Percentiles rank a stretch among this genome's conserved stretches.
Conservation (phyloP, 164 flowering plant genomes). For the Dillenia suffruticosa region DNA sequence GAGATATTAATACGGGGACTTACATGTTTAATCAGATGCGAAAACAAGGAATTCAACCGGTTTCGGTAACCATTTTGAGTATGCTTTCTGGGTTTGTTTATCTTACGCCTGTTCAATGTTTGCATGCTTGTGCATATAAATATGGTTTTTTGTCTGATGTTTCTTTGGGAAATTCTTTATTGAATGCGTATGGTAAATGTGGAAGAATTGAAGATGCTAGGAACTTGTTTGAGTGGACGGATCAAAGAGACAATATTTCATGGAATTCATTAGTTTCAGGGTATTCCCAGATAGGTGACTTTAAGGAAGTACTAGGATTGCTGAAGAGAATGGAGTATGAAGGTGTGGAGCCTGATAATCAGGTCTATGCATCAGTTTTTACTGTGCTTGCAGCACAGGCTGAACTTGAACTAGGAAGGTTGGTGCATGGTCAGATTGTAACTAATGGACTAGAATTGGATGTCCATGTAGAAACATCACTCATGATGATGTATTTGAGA, state of each 20-base stretch:
- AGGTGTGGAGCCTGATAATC: conserved; percentile 47
- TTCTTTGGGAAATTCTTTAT: conserved; percentile 46
- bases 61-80: conserved; percentile 56
- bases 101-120: conserved; percentile 27
- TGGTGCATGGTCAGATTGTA: conserved; percentile 58
- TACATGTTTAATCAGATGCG: conserved; percentile 52
- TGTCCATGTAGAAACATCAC: conserved; percentile 43
- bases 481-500: conserved; percentile 64
- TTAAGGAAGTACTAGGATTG: conserved; percentile 33
- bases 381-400: conserved; percentile 32
- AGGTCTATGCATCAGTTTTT: conserved; percentile 45
- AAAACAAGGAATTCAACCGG: conserved; percentile 42
- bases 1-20: conserved; percentile 38
- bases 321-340: conserved; percentile 45
- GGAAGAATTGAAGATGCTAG: conserved; percentile 46
- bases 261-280: conserved; percentile 78
- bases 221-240: conserved; percentile 51
- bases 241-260: conserved; percentile 49
- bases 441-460: conserved; percentile 39
- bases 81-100: conserved; percentile 47
- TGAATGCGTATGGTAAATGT: conserved; percentile 59
- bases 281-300: conserved; percentile 40
- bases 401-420: conserved; percentile 35
- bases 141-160: conserved; percentile 42
- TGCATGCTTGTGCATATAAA: conserved; percentile 46